Percentiles rank a stretch among this genome's conserved stretches.
These are phyloP conservation scores for Cordyceps militaris DNA, from an alignment of 2,329 filamentous ascomycete species.

Conservation along the genomic window DNA sequence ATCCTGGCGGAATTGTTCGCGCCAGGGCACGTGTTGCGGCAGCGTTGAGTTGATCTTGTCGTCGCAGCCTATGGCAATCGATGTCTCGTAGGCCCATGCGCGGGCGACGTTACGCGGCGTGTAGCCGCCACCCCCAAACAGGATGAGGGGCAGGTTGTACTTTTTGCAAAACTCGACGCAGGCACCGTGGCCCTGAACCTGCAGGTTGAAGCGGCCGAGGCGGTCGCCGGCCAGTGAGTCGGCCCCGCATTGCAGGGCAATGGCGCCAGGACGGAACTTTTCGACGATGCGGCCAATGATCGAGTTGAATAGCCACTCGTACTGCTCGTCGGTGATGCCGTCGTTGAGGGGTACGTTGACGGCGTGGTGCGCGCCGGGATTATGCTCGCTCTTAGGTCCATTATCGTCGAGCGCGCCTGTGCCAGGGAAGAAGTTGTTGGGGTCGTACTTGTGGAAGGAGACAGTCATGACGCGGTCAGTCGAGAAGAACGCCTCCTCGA, in stretches of 20 bases:
- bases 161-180: constrained; percentile 87
- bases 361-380: constrained; percentile 80
- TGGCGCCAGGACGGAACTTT: constrained; percentile 80
- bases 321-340: constrained; percentile 86
- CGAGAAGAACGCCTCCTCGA: constrained; percentile 86
- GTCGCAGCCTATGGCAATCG: constrained; percentile 72
- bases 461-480: constrained; percentile 87
- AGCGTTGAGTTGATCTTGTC: constrained; percentile 65
- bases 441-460: constrained; percentile 95
- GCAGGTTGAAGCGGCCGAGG: constrained; percentile 91
- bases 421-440: constrained; percentile 75
- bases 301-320: constrained; percentile 74
- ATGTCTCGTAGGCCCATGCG: constrained; percentile 95
- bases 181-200: constrained; percentile 86
- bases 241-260: constrained; percentile 91
- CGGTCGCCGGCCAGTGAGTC: constrained; percentile 92
- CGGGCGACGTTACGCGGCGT: constrained; percentile 94
- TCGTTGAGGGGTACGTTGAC: constrained; percentile 88
- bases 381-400: constrained; percentile 73
- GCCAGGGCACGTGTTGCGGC: constrained; percentile 74
- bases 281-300: constrained; percentile 73
- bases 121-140: constrained; percentile 93
- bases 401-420: constrained; percentile 84
- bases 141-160: constrained; percentile 71
- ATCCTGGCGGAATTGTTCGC: constrained; percentile 81